Base-by-base conservation (phyloP, 768 basidiomycete species). In the Agaricus subrufescens region DNA sequence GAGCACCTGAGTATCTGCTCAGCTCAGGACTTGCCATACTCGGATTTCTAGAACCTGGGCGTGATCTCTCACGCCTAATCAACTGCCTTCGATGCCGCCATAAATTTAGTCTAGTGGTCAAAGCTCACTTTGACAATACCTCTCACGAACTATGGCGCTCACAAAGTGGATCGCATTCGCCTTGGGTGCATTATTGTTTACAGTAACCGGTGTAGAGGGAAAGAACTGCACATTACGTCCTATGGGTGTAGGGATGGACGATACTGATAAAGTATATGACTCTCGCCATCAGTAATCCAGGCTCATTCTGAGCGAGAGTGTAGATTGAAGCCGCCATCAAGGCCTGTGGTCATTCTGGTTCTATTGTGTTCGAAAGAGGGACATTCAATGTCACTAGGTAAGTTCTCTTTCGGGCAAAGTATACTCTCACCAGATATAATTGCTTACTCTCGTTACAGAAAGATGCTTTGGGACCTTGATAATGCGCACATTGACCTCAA, bases 331-430 rank as follows among this genome's bases (percentile, higher is more conserved):
- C 65, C 9, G 81, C 80, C 1, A 81, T 83, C 47, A 66, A 72
- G 37, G 61, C 61, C 49, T 83, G 82, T 60, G 81, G 82, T 0
- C 73, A 76, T 37, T 67, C 66, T 48, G 80, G 81, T 3, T 74
- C 67, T 2, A 79, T 73, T 0, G 65, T 74, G 4, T 76, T 83
- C 60, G 73, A 71, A 45, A 40, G 67, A 0, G 81, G 81, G 3
- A 63, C 69, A 4, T 82, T 73, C 60, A 82, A 81, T 59, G 79
- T 83, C 23, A 83, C 82, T 0, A 71, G 78, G 80, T 76, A 31
- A 25, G 63, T 48, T 9, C 30, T 29, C 11, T 9, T 31, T n/a
- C 48, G 29, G 6, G 10, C 11, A 26, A 15, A 6, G 9, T 25
- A 26, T 46, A 34, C 11, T 34, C 11, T 34, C 34, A 34, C 34